phyloP scores from a whole-genome alignment of 148 eudicot species.

The Beta vulgaris region DNA sequence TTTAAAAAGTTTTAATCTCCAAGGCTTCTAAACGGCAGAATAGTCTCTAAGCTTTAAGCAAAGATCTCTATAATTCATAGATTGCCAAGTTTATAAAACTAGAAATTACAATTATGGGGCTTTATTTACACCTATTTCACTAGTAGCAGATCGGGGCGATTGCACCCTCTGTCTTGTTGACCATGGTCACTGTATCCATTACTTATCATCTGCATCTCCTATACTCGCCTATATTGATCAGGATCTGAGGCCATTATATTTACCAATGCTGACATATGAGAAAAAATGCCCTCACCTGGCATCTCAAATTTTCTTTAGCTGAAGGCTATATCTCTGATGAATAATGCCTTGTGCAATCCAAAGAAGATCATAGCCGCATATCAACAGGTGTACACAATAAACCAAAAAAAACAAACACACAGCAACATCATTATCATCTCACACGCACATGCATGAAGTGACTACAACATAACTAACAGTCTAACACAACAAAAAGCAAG shows the following conservation, averaged over 20 bases:
- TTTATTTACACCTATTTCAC: background rate
- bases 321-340: background rate
- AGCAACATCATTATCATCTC: too few species aligned
- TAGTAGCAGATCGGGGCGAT: background rate
- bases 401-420: background rate
- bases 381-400: background rate
- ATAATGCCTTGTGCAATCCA: background rate
- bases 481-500: too few species aligned
- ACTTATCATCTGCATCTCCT: background rate
- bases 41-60: background rate
- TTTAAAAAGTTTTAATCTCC: background rate
- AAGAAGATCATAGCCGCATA: background rate
- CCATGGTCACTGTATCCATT: background rate
- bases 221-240: background rate
- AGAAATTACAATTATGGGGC: background rate
- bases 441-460: background rate
- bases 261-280: background rate
- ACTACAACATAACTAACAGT: background rate
- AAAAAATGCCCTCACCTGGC: too few species aligned
- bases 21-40: background rate
- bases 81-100: background rate
- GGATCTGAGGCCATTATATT: background rate
- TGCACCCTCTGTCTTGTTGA: background rate
- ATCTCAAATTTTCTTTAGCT: too few species aligned
- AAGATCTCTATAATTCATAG: background rate